Conservation (phyloP, 164 flowering plant species). For the Magnolia sinica region DNA sequence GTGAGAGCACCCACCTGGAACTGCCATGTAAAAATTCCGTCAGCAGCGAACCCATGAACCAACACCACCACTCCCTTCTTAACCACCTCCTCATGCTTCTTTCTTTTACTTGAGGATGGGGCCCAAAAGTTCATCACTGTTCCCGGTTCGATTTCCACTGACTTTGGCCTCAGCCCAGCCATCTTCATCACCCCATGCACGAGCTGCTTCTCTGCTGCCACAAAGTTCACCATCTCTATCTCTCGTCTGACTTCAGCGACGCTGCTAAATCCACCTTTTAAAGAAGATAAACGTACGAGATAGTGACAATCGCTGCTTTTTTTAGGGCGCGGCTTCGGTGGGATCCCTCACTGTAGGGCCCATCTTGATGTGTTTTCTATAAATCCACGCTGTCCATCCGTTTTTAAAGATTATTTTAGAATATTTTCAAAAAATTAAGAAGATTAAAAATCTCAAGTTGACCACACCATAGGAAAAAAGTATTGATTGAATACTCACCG, state of each 20-base stretch:
- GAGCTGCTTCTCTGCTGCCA: slow-evolving; percentile 66
- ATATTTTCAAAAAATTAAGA: too few species aligned
- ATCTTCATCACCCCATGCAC: slow-evolving; percentile 69
- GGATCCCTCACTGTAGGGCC: too few species aligned
- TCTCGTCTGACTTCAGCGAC: neutral
- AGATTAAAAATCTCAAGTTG: too few species aligned
- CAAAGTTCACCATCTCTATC: slow-evolving; percentile 76
- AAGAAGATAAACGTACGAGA: too few species aligned
- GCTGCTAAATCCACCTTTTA: too few species aligned
- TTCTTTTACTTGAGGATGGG: slow-evolving; percentile 22
- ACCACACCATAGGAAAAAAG: too few species aligned
- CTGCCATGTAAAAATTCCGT: slow-evolving; percentile 85
- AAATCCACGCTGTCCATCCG: too few species aligned
- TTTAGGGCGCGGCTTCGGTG: too few species aligned
- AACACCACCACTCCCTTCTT: slow-evolving; percentile 56
- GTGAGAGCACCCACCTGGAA: slow-evolving; percentile 70
- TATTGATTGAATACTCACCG: too few species aligned
- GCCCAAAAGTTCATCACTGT: slow-evolving; percentile 85
- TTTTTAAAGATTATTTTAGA: too few species aligned
- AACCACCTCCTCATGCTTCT: slow-evolving; percentile 16
- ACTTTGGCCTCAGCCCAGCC: slow-evolving; percentile 59
- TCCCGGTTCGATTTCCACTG: slow-evolving; percentile 64
- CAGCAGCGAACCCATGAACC: slow-evolving; percentile 79
- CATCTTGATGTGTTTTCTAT: too few species aligned
- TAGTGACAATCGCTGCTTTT: too few species aligned